A percentile compares a stretch with the other conserved stretches of the same genome.
These are phyloP conservation scores for Botryotinia narcissicola DNA, from an alignment of 2,329 filamentous ascomycete species.

Conservation along the genomic window DNA sequence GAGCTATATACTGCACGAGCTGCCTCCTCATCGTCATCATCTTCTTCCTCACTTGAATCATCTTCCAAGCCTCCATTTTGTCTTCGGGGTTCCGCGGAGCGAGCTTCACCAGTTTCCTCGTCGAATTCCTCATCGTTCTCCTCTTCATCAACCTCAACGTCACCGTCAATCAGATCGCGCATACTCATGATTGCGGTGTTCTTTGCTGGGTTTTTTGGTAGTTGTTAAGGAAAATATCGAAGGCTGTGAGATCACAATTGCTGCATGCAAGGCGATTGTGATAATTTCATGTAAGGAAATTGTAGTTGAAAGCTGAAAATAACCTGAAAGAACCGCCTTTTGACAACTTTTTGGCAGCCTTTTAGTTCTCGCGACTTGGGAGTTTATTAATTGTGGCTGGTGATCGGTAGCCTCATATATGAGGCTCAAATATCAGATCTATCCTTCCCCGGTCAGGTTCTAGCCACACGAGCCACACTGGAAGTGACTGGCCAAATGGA, in stretches of 20 bases:
- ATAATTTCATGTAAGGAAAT: not conserved
- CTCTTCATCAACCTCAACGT: conserved; percentile 85
- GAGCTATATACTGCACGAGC: conserved; percentile 61
- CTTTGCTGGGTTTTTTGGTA: conserved; percentile 13
- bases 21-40: conserved; percentile 88
- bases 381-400: conserved; percentile 6
- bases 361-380: conserved; percentile 22
- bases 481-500: not conserved
- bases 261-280: not conserved
- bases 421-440: not conserved
- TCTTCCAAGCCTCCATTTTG: conserved; percentile 48
- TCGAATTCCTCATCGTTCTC: conserved; percentile 79
- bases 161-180: conserved; percentile 76
- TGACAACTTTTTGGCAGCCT: conserved; percentile 18
- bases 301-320: conserved; percentile 8
- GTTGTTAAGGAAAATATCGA: conserved; percentile 1
- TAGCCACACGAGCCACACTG: not conserved
- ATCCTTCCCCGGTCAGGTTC: not conserved
- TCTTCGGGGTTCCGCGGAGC: conserved; percentile 41
- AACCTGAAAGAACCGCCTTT: not conserved
- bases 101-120: conserved; percentile 66
- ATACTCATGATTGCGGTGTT: conserved; percentile 57
- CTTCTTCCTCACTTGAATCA: conserved; percentile 89
- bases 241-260: not conserved
- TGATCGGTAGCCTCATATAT: not conserved